Evolutionary conservation across 202 grass and related monocot species (phyloP), one percentile per base, ranked within the genome.

Genomic region (Zoysia matrella): DNA sequence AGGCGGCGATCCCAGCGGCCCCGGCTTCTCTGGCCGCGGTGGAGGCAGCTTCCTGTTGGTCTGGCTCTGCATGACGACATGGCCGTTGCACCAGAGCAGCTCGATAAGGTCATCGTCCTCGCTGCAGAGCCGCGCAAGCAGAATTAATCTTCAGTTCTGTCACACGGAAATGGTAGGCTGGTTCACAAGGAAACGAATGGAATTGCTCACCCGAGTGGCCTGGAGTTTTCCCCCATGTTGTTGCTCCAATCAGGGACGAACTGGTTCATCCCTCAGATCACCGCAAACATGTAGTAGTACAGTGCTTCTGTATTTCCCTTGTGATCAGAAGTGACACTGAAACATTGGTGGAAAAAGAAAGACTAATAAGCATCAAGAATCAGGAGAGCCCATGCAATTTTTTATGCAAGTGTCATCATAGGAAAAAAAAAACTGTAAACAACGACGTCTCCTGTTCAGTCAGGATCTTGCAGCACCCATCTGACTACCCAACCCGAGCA

Each of bases 51-150:
- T 91, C 80, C 85, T 65, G 74, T 91, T 52, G 2, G 43, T 90
- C 82, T 95, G 96, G 77, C 85, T 93, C 84, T 95, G 91, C 96
- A 98, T 91, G 62, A 98, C 80, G 11, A 98, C 89, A 85, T 96
- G 85, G 36, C 96, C 96, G 55, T 99, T 89, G 75, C 85, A 90
- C 96, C 93, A 96, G 13, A 99, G 80, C 45, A 96, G 87, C 82
- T 99, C 96, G 4, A 90, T 77, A 69, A 99, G 87, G 14, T 92
- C 91, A 51, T 87, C 72, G 5, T 90, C 93, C 7, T 84, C 83
- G 60, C 92, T 94, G 82, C 75, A 54, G 45, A 46, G 0, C 22
- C 44, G 16, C 69, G 51, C 46, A n/a, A 71, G 48, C 41, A 60
- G 5, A 46, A 46, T 46, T 46, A 5, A 46, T n/a, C 54, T 63